phyloP scores from a whole-genome alignment of 257 asterid species.

The Prunella vulgaris region DNA sequence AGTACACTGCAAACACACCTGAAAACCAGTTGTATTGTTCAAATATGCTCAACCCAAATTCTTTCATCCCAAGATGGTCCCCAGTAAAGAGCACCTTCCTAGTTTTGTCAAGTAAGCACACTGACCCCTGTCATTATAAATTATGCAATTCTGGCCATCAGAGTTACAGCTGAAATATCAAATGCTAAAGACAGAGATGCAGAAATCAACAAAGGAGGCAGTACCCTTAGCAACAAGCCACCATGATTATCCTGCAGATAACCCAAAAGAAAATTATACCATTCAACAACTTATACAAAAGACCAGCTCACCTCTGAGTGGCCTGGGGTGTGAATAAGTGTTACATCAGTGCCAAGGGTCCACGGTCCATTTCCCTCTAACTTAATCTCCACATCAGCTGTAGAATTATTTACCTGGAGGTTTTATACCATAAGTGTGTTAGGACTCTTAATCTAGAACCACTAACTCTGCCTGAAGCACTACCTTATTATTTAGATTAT shows the following conservation, averaged over 20 bases:
- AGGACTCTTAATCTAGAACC: constrained; percentile 1
- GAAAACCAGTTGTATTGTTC: constrained; percentile 56
- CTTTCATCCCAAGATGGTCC: constrained; percentile 55
- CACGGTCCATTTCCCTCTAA: constrained; percentile 67
- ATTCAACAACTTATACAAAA: background rate
- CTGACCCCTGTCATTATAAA: constrained; percentile 51
- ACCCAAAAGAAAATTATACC: background rate
- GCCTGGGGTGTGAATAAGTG: constrained; percentile 67
- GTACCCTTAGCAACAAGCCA: constrained; percentile 7
- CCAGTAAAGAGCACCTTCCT: constrained; percentile 61
- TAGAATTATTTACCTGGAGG: constrained; percentile 44
- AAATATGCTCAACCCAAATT: constrained; percentile 40
- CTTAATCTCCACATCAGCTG: constrained; percentile 58
- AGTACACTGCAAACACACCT: constrained; percentile 29
- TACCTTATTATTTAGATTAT: background rate
- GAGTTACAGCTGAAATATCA: constrained; percentile 4
- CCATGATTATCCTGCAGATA: background rate
- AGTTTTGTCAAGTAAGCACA: constrained; percentile 54
- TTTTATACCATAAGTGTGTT: constrained; percentile 3
- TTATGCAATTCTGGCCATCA: constrained; percentile 11
- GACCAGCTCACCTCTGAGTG: constrained; percentile 48
- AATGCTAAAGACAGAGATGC: constrained; percentile 3
- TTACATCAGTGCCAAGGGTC: constrained; percentile 47
- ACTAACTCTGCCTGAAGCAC: background rate
- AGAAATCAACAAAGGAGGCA: background rate